Conservation (phyloP, 176 grass and related monocot genomes). For the sorghum (Sorghum bicolor) region Sorghum_bicolor_NCBIv3 NC_012870.2:69304001-69304500, state of each 20-base stretch:
- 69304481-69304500: slow-evolving; percentile 78
- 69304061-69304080: slow-evolving; percentile 47
- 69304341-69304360: slow-evolving; percentile 83
- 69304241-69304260: not conserved
- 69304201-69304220: not conserved
- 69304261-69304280: slow-evolving; percentile 49
- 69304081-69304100: slow-evolving; percentile 76
- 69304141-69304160: slow-evolving; percentile 55
- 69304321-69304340: slow-evolving; percentile 63
- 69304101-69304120: slow-evolving; percentile 46
- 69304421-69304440: slow-evolving; percentile 68
- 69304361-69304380: slow-evolving; percentile 66
- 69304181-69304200: not conserved
- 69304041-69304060: slow-evolving; percentile 35
- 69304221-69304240: not conserved
- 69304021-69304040: slow-evolving; percentile 13
- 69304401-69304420: slow-evolving; percentile 75
- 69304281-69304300: slow-evolving; percentile 43
- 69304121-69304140: slow-evolving; percentile 21
- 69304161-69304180: slow-evolving; percentile 52
- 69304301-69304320: slow-evolving; percentile 51
- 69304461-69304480: slow-evolving; percentile 83
- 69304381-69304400: slow-evolving; percentile 65
- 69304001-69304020: slow-evolving; percentile 51
- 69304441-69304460: slow-evolving; percentile 84